These are phyloP conservation scores for Ophiorrhiza pumila DNA, from an alignment of 257 asterid species.

Conservation along the genomic window DNA sequence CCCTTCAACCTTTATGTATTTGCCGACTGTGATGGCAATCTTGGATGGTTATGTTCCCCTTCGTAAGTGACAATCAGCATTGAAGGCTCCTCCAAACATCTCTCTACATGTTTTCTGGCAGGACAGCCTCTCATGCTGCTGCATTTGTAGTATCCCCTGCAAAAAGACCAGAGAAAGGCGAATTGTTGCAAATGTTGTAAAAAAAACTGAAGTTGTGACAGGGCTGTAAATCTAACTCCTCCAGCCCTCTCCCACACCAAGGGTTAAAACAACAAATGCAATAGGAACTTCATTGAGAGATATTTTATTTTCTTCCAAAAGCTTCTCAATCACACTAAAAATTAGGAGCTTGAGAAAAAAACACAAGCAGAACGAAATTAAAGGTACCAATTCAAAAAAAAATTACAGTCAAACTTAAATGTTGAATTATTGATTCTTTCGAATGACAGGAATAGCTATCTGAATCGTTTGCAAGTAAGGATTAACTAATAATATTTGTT, in stretches of 20 bases:
- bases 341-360: not conserved
- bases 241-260: not conserved
- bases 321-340: not conserved
- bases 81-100: slow-evolving; percentile 88
- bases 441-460: not conserved
- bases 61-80: slow-evolving; percentile 95
- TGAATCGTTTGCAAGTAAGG: too few species aligned
- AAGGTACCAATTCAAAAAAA: not conserved
- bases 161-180: slow-evolving; percentile 1
- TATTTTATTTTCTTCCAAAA: not conserved
- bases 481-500: not conserved
- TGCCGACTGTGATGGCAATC: slow-evolving; percentile 64
- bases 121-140: slow-evolving; percentile 99
- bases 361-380: not conserved
- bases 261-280: not conserved
- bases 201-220: not conserved
- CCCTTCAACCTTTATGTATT: slow-evolving; percentile 34
- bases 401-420: too few species aligned
- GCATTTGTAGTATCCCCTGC: slow-evolving; percentile 96
- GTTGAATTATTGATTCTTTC: not conserved
- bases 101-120: slow-evolving; percentile 89
- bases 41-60: slow-evolving; percentile 89
- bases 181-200: not conserved
- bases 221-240: not conserved
- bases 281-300: not conserved